Evolutionary conservation across 306 rosid genomes (phyloP).

Genomic region (Vigna reflexopilosa): DNA sequence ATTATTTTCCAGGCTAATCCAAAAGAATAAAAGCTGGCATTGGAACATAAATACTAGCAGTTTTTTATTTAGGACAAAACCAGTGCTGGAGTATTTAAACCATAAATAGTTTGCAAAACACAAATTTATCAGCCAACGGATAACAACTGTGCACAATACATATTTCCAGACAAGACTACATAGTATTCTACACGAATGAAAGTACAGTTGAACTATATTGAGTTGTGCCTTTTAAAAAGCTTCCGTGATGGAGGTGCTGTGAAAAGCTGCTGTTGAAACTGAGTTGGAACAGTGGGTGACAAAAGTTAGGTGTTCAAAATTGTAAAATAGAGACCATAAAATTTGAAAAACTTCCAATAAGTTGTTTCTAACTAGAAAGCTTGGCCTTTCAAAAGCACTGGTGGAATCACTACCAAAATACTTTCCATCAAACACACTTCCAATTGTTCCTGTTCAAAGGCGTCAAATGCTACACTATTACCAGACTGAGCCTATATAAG

Average conservation of each 20-base stretch:
- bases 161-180: background rate
- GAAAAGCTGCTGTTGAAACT: constrained; percentile 8
- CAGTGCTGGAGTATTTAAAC: background rate
- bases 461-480: background rate
- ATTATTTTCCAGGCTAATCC: background rate
- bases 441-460: background rate
- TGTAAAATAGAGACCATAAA: background rate
- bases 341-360: constrained; percentile 5
- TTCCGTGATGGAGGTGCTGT: background rate
- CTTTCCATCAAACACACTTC: constrained; percentile 4
- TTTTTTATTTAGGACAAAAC: background rate
- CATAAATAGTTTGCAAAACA: background rate
- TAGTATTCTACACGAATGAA: background rate
- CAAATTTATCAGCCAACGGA: background rate
- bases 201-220: background rate
- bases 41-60: constrained; percentile 1
- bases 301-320: background rate
- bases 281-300: background rate
- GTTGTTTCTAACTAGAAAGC: constrained; percentile 7
- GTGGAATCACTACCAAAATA: background rate
- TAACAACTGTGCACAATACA: background rate
- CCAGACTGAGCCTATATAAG: background rate
- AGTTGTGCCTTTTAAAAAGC: constrained; percentile 1
- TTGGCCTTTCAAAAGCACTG: constrained; percentile 7
- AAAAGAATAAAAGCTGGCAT: background rate